Evolutionary conservation across 306 rosid species (phyloP).

Genomic region (Quercus variabilis): DNA sequence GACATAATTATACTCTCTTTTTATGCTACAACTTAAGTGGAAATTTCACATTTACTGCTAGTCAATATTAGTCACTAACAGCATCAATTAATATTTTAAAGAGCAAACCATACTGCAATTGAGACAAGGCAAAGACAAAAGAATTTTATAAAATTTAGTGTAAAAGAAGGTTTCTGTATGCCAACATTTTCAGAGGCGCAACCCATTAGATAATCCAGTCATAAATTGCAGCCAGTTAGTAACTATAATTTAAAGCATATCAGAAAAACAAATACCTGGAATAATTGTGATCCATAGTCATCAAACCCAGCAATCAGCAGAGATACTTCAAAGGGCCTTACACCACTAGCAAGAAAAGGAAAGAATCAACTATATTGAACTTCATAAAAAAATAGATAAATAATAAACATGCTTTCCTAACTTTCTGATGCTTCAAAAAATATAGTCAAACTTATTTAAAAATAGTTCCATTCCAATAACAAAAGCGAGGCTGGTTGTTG

Average conservation of each 20-base stretch:
- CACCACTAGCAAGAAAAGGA: conserved; percentile 57
- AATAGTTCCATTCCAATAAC: not conserved
- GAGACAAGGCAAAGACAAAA: not conserved
- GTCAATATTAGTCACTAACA: too few relatives aligned
- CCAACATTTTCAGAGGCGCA: not conserved
- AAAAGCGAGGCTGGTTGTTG: not conserved
- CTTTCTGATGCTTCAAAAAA: not conserved
- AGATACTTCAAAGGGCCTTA: conserved; percentile 97
- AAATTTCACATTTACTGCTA: not conserved
- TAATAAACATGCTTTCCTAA: not conserved
- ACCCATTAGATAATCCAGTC: too few relatives aligned
- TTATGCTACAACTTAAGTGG: not conserved
- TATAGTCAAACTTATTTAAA: not conserved
- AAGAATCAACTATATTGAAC: not conserved
- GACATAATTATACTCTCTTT: not conserved
- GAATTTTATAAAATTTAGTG: not conserved
- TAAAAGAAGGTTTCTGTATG: not conserved
- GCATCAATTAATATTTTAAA: not conserved
- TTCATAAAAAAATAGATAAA: not conserved
- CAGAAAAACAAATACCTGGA: conserved; percentile 50
- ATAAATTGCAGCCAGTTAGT: not conserved
- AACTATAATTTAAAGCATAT: not conserved
- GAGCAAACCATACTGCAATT: not conserved
- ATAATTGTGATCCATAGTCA: conserved; percentile 87
- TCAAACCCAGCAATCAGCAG: conserved; percentile 90